Conservation (phyloP, 345 rosid genomes). For the Draba incana region DNA sequence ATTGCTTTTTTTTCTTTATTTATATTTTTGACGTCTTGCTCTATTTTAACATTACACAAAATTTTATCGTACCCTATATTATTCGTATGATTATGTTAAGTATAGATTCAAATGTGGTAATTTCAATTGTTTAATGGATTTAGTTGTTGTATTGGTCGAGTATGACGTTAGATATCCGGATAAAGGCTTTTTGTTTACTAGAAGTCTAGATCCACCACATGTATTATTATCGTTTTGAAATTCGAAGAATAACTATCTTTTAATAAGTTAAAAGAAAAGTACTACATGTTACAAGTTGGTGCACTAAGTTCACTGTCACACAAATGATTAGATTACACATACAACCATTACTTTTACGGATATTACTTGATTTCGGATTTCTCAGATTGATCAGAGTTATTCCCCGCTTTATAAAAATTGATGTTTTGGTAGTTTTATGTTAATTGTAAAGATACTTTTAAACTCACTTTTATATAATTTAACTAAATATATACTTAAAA, state of each 20-base stretch:
- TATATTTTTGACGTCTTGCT: conserved; percentile 10
- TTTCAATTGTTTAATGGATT: background rate
- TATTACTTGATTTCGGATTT: background rate
- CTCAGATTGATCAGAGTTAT: background rate
- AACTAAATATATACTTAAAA: background rate
- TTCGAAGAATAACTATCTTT: background rate
- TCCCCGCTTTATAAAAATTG: background rate
- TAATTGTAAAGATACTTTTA: background rate
- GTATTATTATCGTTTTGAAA: background rate
- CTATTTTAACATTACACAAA: conserved; percentile 7
- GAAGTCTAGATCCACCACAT: background rate
- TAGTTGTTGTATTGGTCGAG: background rate
- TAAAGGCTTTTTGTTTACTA: background rate
- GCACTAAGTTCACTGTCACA: background rate
- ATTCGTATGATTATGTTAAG: background rate
- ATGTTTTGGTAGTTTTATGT: background rate
- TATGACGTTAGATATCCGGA: background rate
- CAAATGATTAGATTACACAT: conserved; percentile 2
- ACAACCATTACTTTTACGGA: background rate
- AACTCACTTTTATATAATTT: background rate
- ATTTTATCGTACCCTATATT: background rate
- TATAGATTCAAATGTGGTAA: background rate
- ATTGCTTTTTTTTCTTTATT: background rate
- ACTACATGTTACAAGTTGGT: background rate
- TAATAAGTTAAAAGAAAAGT: background rate